These are phyloP conservation scores for Entomophthora muscae DNA, from an alignment of 371 early-diverging fungal genomes.

Conservation along the genomic window DNA sequence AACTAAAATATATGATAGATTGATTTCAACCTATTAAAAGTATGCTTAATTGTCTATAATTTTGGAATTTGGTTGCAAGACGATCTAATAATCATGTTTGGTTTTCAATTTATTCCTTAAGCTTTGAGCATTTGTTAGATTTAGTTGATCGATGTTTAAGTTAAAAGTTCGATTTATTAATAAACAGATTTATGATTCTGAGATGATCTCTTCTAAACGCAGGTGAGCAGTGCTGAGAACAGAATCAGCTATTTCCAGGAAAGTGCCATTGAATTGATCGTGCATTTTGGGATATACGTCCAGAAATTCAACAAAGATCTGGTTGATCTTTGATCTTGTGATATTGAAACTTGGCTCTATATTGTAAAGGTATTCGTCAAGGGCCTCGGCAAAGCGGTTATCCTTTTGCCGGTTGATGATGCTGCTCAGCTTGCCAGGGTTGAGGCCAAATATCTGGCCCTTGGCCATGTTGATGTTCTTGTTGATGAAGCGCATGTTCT, in stretches of 20 bases:
- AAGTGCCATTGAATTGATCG: neutral
- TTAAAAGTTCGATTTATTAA: too few species aligned
- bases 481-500: constrained; percentile 2
- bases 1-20: too few species aligned
- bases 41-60: too few species aligned
- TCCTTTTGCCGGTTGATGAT: neutral
- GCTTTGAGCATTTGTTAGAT: too few species aligned
- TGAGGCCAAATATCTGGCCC: neutral
- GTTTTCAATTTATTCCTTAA: too few species aligned
- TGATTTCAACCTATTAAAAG: too few species aligned
- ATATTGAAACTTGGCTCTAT: neutral
- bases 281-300: neutral
- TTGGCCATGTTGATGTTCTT: neutral
- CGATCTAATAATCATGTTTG: too few species aligned
- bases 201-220: neutral
- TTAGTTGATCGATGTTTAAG: too few species aligned
- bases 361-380: neutral
- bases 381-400: neutral
- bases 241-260: neutral
- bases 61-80: too few species aligned
- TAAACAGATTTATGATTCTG: too few species aligned
- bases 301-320: neutral
- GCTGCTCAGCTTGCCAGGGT: neutral
- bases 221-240: neutral
- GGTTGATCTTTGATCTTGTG: neutral